Evolutionary conservation across 2,329 filamentous ascomycete genomes (phyloP).

Genomic region (Aspergillaceae sp.): DNA sequence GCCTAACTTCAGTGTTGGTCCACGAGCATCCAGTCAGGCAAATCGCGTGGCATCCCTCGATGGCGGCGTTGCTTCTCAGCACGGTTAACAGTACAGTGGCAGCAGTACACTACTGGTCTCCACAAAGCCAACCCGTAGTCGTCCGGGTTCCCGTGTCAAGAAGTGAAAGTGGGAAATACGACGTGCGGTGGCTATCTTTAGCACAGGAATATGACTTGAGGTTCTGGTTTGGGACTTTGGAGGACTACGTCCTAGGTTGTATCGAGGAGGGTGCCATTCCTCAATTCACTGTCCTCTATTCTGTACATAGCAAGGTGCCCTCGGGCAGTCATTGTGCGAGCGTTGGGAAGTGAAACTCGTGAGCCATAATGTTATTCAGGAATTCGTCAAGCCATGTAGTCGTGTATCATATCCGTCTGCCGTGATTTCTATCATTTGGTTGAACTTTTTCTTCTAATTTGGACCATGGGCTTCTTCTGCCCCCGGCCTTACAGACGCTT

Average conservation of each 20-base stretch:
- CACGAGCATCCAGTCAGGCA: constrained; percentile 36
- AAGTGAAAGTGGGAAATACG: constrained; percentile 28
- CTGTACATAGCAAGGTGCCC: constrained; percentile 15
- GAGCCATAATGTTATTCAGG: no score
- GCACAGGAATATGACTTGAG: constrained; percentile 13
- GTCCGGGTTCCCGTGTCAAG: constrained; percentile 22
- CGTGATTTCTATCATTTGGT: no score
- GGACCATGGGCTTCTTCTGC: no score
- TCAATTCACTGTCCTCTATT: constrained; percentile 22
- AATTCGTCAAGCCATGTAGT: no score
- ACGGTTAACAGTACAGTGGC: constrained; percentile 25
- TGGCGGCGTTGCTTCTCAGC: constrained; percentile 31
- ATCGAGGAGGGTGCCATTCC: constrained; percentile 14
- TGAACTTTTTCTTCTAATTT: no score
- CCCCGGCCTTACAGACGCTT: no score
- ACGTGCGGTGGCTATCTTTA: constrained; percentile 23
- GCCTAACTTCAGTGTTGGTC: constrained; percentile 29
- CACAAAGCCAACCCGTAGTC: constrained; percentile 20
- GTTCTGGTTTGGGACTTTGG: constrained; percentile 29
- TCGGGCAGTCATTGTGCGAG: constrained; percentile 10
- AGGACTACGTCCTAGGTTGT: constrained; percentile 27
- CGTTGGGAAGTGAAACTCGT: constrained; percentile 10
- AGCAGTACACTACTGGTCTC: constrained; percentile 28
- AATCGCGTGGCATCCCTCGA: constrained; percentile 32
- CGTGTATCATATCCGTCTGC: no score